Evolutionary conservation across 495 filamentous ascomycete genomes (phyloP).

Genomic region (Hyaloscypha bicolor): DNA sequence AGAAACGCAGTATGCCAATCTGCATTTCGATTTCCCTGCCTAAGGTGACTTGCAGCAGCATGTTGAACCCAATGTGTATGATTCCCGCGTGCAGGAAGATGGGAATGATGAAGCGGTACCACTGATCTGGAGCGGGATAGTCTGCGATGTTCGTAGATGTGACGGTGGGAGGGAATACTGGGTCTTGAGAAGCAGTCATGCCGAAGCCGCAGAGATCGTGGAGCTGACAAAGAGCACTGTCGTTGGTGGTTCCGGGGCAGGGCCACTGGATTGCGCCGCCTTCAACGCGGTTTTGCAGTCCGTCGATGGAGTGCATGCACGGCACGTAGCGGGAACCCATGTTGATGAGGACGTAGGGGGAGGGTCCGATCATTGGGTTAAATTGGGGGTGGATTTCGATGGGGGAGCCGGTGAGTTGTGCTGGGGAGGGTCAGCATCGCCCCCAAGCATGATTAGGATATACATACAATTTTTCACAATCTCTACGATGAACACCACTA

Average conservation of each 20-base stretch:
- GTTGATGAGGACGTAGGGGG: conserved; percentile 86
- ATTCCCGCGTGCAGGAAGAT: conserved; percentile 95
- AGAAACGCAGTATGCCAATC: conserved; percentile 84
- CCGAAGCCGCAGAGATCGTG: conserved; percentile 80
- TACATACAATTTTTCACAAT: conserved; percentile 76
- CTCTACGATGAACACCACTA: conserved; percentile 89
- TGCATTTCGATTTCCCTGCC: conserved; percentile 87
- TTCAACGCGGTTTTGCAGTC: conserved; percentile 59
- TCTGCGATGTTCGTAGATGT: conserved; percentile 48
- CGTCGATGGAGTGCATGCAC: conserved; percentile 85
- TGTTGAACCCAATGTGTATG: conserved; percentile 93
- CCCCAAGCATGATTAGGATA: conserved; percentile 11
- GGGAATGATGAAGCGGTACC: conserved; percentile 93
- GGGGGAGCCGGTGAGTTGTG: conserved; percentile 66
- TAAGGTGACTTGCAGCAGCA: conserved; percentile 84
- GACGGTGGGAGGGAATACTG: conserved; percentile 60
- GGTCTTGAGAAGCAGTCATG: conserved; percentile 34
- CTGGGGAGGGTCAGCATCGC: conserved; percentile 45
- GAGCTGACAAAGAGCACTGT: conserved; percentile 65
- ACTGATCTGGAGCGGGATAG: conserved; percentile 73
- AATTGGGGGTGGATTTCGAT: conserved; percentile 85
- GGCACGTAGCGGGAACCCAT: conserved; percentile 93
- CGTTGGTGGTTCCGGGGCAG: conserved; percentile 75
- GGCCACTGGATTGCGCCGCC: conserved; percentile 55
- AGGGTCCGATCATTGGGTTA: conserved; percentile 97